Evolutionary conservation across 75 land plant species (phyloP).

Genomic region (Pseudotsuga menziesii): DNA sequence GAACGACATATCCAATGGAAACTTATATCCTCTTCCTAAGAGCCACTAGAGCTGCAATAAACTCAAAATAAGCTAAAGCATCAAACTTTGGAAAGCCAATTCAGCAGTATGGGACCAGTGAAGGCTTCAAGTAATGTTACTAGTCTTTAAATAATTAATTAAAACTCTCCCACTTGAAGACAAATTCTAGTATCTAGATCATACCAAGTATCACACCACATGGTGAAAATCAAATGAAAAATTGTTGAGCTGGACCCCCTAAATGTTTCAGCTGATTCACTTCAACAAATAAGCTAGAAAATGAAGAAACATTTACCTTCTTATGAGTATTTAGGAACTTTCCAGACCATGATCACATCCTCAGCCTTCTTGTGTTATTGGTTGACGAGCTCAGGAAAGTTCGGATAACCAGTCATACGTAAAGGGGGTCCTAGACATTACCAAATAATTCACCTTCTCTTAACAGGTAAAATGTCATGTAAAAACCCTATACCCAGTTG

Average conservation of each 20-base stretch:
- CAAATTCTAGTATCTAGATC: background rate
- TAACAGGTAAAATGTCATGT: background rate
- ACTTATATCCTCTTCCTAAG: too few species aligned
- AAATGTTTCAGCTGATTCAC: background rate
- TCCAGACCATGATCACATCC: background rate
- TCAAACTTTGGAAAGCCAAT: too few species aligned
- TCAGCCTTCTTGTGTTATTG: background rate
- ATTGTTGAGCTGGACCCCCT: background rate
- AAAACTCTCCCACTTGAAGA: background rate
- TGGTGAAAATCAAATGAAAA: background rate
- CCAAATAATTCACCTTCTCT: background rate
- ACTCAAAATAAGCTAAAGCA: too few species aligned
- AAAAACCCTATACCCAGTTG: background rate
- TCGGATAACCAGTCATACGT: background rate
- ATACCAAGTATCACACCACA: background rate
- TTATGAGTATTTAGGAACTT: background rate
- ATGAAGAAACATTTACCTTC: background rate
- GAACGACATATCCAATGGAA: too few species aligned
- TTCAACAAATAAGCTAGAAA: background rate
- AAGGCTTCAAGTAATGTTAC: too few species aligned
- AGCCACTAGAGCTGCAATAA: too few species aligned
- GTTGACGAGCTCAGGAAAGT: background rate
- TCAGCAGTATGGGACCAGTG: too few species aligned
- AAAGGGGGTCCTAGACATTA: background rate
- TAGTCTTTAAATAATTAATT: background rate